Percentiles rank a stretch among this genome's conserved stretches.
Evolutionary conservation across 2,329 filamentous ascomycete species (phyloP).

Genomic region (Botrytis pseudocinerea): DNA sequence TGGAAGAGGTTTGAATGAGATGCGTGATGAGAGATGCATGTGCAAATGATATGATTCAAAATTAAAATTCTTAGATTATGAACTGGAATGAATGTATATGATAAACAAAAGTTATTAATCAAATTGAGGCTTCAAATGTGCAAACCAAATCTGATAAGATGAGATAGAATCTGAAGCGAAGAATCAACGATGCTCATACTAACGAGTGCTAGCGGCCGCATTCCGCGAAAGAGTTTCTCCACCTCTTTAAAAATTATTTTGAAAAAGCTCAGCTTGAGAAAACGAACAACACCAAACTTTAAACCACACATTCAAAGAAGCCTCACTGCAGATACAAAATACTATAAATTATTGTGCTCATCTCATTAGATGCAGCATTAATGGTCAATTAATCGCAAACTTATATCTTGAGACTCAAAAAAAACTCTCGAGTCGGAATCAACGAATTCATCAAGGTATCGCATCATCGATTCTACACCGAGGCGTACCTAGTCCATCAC

Average conservation of each 20-base stretch:
- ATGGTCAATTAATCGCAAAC: neutral
- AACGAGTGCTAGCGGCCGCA: slow-evolving; percentile 1
- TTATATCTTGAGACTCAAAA: neutral
- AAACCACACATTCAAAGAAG: neutral
- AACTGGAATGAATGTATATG: neutral
- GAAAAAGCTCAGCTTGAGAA: neutral
- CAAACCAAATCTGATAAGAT: neutral
- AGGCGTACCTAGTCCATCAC: no score
- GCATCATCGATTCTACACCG: neutral
- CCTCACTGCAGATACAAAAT: neutral
- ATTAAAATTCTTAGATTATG: neutral
- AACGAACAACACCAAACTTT: neutral
- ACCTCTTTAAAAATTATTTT: slow-evolving; percentile 2
- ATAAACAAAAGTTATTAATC: neutral
- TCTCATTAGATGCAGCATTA: neutral
- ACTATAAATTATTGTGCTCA: neutral
- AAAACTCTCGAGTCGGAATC: neutral
- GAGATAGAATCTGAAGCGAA: neutral
- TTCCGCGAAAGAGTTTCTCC: slow-evolving; percentile 12
- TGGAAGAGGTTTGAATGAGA: neutral
- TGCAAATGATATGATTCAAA: neutral
- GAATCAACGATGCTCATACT: neutral
- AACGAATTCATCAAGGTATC: neutral
- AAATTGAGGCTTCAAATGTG: neutral
- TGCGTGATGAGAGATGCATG: neutral